Conservation (phyloP, 495 filamentous ascomycete species). For the Aspergillus nidulans region DNA sequence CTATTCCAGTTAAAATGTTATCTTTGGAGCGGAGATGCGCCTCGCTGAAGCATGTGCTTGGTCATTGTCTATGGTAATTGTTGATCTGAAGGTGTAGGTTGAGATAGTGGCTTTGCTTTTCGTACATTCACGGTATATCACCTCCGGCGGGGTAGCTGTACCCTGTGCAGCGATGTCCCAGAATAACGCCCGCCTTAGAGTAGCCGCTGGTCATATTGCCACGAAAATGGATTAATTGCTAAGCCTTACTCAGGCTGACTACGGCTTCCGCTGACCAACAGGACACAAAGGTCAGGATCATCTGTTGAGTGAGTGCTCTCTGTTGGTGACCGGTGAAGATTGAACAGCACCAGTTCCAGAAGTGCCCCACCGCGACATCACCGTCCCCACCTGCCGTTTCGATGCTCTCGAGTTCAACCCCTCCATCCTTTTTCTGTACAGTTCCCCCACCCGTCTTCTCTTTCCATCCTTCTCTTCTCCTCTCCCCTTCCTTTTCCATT, state of each 20-base stretch:
- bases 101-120: too few species aligned
- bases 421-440: slow-evolving; percentile 24
- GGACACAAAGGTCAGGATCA: neutral
- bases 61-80: neutral
- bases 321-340: slow-evolving; percentile 10
- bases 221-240: neutral
- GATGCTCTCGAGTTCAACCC: slow-evolving; percentile 20
- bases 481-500: slow-evolving; percentile 21
- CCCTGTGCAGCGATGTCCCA: too few species aligned
- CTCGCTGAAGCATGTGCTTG: neutral
- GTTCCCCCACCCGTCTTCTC: slow-evolving; percentile 15
- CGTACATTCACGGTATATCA: neutral
- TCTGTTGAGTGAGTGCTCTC: neutral
- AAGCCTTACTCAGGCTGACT: slow-evolving; percentile 4
- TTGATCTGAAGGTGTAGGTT: neutral
- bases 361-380: slow-evolving; percentile 1
- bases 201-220: neutral
- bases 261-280: neutral
- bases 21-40: neutral
- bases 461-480: slow-evolving; percentile 11
- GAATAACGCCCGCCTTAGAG: too few species aligned
- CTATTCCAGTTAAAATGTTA: neutral
- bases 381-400: slow-evolving; percentile 31
- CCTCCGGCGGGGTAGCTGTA: neutral
- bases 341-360: neutral